Evolutionary conservation across 352 stramenopile species (phyloP).

Genomic region (Globisporangium irregulare): DNA sequence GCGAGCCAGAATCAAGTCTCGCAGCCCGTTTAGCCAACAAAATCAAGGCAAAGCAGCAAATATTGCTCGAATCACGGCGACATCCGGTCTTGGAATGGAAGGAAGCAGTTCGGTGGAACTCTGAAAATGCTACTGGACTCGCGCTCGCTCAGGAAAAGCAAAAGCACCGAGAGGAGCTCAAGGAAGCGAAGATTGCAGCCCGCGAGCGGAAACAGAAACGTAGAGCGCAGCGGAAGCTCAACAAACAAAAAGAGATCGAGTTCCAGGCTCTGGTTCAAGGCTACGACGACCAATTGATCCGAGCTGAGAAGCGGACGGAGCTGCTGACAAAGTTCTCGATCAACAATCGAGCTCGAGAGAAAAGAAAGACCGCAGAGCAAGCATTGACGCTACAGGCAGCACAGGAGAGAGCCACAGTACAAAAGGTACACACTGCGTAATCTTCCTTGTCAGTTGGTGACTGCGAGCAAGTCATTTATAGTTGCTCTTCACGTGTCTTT

Average conservation of each 20-base stretch:
- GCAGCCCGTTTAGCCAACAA: constrained; percentile 23
- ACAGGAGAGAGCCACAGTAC: constrained; percentile 1
- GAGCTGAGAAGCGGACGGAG: constrained; percentile 41
- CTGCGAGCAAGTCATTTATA: background rate
- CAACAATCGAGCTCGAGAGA: constrained; percentile 31
- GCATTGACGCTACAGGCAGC: background rate
- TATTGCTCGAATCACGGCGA: constrained; percentile 35
- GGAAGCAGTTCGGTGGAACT: constrained; percentile 31
- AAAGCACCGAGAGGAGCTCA: constrained; percentile 13
- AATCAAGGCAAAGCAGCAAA: constrained; percentile 36
- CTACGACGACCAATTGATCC: constrained; percentile 39
- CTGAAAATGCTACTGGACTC: constrained; percentile 38
- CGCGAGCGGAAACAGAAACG: constrained; percentile 48
- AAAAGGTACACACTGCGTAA: constrained; percentile 1
- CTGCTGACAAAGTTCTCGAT: constrained; percentile 48
- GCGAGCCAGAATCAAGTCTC: constrained; percentile 27
- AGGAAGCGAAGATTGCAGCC: constrained; percentile 30
- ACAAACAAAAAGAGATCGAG: constrained; percentile 47
- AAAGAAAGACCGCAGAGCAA: constrained; percentile 14
- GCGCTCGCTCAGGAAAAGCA: constrained; percentile 28
- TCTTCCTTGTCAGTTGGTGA: background rate
- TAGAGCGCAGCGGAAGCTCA: constrained; percentile 37
- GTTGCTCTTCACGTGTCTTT: background rate
- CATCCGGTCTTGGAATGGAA: constrained; percentile 57
- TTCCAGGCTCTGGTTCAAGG: constrained; percentile 40